Conservation (phyloP, 2,329 filamentous ascomycete species). For the Dactylonectria estremocensis region DNA sequence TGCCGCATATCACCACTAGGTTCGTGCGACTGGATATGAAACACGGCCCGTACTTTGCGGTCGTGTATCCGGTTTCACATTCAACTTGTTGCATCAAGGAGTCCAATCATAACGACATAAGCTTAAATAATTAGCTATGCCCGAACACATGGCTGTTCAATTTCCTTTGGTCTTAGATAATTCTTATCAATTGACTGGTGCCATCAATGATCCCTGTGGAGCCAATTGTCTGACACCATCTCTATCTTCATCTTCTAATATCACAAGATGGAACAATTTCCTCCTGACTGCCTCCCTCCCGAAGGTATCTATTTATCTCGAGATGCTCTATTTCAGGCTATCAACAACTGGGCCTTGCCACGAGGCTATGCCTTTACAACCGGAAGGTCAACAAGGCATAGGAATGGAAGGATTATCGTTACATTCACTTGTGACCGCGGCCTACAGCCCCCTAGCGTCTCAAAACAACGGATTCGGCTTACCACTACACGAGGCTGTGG, state of each 20-base stretch:
- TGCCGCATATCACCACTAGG: constrained; percentile 11
- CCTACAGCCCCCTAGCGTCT: not conserved
- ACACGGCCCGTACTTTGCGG: not conserved
- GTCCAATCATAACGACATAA: not conserved
- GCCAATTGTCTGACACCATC: constrained; percentile 1
- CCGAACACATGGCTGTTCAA: not conserved
- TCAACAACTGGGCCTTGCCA: not conserved
- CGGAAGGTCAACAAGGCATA: not conserved
- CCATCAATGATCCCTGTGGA: constrained; percentile 5
- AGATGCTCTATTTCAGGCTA: not conserved
- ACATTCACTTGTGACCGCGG: constrained; percentile 4
- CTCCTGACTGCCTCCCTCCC: too few species aligned
- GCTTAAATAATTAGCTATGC: constrained; percentile 2
- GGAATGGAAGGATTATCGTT: not conserved
- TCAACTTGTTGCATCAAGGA: constrained; percentile 1
- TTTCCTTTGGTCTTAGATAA: constrained; percentile 2
- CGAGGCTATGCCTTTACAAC: constrained; percentile 8
- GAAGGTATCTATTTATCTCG: too few species aligned
- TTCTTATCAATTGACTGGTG: constrained; percentile 8
- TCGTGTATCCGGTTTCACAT: constrained; percentile 8
- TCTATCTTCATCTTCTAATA: too few species aligned
- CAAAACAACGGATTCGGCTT: not conserved
- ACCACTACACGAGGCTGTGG: not conserved
- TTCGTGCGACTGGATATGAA: constrained; percentile 4
- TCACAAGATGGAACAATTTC: too few species aligned